Base-by-base conservation (phyloP, 805 yeast genomes). In the Aciculoconidium aculeatum region DNA sequence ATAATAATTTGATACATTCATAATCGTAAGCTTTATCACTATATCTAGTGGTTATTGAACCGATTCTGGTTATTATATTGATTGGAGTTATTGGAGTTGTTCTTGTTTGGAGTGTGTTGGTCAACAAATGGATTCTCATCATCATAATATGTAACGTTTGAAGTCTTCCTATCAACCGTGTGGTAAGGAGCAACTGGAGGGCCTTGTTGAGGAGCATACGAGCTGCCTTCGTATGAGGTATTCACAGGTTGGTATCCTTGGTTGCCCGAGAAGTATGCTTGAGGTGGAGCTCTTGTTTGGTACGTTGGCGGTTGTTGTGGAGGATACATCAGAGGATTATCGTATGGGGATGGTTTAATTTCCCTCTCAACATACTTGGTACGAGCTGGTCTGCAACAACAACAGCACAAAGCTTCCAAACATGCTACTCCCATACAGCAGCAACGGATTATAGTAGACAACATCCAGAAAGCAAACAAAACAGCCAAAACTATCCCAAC, bases 401-500 rank as follows among this genome's bases (percentile, higher is more conserved):
- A 75, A 49, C 50, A 77, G 62, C 46, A 67, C 53, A 39, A 58
- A 37, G 45, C 75, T 42, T 39, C 80, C 57, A 38, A 55, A 32
- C 65, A 61, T 4, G 51, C 33, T 15, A 52, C 58, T 3, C 72
- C 77, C 44, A 83, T 79, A 40, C 74, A 73, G 18, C 69, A 37
- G 42, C 83, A 77, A 28, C 77, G 68, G 28, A 78, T 40, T 2
- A 83, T 14, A 0, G 75, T 68, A 9, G 70, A 60, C 2, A 80
- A 11, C 4, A 80, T 34, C 81, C 87, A 78, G 5, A 80, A 28
- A 0, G 51, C 56, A 0, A 80, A 35, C 2, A 83, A 41, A 0
- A 50, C 62, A 0, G 77, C 90, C 8, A 84, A 45, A 0, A 62
- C 72, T 3, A 82, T 78, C 3, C 82, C 80, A 9, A 81, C 83